A percentile compares a stretch with the other conserved stretches of the same genome.
Conservation (phyloP, 306 rosid species). For the Bauhinia variegata region DNA sequence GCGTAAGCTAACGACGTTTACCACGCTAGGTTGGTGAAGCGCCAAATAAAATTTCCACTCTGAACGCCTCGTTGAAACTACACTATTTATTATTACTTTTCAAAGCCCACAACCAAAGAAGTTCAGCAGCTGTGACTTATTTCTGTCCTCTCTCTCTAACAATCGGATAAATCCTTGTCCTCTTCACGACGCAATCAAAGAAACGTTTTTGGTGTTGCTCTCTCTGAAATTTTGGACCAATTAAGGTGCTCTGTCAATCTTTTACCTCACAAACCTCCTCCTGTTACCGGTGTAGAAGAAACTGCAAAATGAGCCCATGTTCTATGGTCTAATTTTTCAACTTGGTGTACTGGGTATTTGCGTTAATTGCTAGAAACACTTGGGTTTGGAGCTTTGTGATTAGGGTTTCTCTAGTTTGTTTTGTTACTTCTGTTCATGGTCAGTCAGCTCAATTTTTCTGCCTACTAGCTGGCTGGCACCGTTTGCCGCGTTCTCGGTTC, state of each 20-base stretch:
- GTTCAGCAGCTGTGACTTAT: background rate
- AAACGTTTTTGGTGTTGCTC: background rate
- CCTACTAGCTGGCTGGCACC: background rate
- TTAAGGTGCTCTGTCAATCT: background rate
- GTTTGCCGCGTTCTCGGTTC: background rate
- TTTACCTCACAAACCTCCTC: background rate
- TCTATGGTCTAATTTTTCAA: conserved; percentile 3
- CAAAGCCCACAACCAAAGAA: background rate
- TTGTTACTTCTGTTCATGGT: background rate
- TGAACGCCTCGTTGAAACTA: background rate
- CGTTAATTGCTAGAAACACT: background rate
- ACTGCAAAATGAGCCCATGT: conserved; percentile 7
- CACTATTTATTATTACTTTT: background rate
- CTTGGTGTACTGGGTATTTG: conserved; percentile 7
- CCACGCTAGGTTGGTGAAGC: conserved; percentile 7
- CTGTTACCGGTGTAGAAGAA: background rate
- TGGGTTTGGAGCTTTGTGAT: background rate
- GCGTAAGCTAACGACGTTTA: conserved; percentile 27
- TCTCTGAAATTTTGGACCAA: background rate
- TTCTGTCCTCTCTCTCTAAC: background rate
- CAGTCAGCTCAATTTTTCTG: background rate
- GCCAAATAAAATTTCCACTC: background rate
- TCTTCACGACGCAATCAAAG: conserved; percentile 23
- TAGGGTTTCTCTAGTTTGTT: conserved; percentile 5
- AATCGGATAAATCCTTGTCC: conserved; percentile 18